These are phyloP conservation scores for Lentinula aciculospora DNA, from an alignment of 768 basidiomycete species.

Conservation along the genomic window DNA sequence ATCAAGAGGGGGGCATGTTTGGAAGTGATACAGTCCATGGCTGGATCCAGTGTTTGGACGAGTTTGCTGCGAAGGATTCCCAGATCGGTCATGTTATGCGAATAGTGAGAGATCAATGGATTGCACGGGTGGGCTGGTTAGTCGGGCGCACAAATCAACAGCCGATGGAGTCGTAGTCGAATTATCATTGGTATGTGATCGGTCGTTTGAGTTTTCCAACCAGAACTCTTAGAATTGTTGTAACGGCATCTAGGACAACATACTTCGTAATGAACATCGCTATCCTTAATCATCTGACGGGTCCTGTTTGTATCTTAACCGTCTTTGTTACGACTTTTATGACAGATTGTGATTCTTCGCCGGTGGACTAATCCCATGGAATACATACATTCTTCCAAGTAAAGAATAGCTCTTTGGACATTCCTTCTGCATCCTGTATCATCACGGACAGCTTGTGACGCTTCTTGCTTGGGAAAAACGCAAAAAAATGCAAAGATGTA, in stretches of 20 bases:
- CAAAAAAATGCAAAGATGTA: no score
- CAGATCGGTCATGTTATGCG: constrained; percentile 33
- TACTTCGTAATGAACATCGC: background rate
- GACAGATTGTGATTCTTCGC: background rate
- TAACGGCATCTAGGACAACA: background rate
- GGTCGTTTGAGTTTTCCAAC: background rate
- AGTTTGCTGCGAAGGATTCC: constrained; percentile 45
- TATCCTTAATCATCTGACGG: background rate
- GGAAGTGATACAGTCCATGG: constrained; percentile 58
- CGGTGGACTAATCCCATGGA: background rate
- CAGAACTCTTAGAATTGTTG: background rate
- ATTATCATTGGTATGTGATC: background rate
- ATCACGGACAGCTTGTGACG: background rate
- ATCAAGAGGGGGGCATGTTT: constrained; percentile 75
- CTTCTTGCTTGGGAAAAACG: no score
- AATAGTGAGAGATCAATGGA: constrained; percentile 54
- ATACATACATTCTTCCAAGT: background rate
- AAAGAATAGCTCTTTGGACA: background rate
- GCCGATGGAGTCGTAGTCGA: constrained; percentile 28
- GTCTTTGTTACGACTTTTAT: background rate
- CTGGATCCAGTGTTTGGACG: constrained; percentile 70
- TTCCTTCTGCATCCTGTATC: background rate
- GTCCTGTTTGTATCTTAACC: background rate
- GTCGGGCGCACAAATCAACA: constrained; percentile 43
- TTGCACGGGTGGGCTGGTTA: constrained; percentile 73